Evolutionary conservation across 169 alveolate genomes (phyloP).

Genomic region (Eimeria mitis): DNA sequence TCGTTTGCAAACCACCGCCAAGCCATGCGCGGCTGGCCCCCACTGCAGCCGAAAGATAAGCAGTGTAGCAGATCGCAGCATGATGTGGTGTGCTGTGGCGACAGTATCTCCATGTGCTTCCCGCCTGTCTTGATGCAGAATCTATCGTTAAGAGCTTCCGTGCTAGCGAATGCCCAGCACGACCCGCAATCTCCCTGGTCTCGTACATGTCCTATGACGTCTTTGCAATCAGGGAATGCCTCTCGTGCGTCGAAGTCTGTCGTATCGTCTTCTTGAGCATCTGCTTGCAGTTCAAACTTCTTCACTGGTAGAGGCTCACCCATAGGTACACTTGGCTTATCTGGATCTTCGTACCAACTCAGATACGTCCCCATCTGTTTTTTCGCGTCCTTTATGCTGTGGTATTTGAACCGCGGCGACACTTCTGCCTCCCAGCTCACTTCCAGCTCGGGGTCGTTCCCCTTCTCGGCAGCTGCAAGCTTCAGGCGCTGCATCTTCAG

Average conservation of each 20-base stretch:
- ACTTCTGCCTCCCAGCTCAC: conserved; percentile 76
- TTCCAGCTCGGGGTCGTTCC: neutral
- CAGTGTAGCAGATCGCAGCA: conserved; percentile 85
- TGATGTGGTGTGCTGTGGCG: conserved; percentile 87
- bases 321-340: conserved; percentile 25
- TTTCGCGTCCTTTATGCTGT: conserved; percentile 72
- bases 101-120: conserved; percentile 17
- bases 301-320: conserved; percentile 62
- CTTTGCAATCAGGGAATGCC: conserved; percentile 70
- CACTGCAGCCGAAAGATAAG: conserved; percentile 88
- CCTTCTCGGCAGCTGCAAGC: conserved; percentile 27
- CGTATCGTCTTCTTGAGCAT: neutral
- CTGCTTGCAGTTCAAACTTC: neutral
- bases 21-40: conserved; percentile 88
- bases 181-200: conserved; percentile 93
- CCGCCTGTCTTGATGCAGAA: conserved; percentile 87
- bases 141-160: conserved; percentile 92
- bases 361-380: conserved; percentile 77
- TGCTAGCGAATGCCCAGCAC: conserved; percentile 95
- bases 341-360: conserved; percentile 16
- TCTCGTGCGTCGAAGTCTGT: conserved; percentile 59
- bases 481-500: conserved; percentile 49
- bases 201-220: conserved; percentile 88
- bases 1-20: conserved; percentile 84
- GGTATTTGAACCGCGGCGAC: conserved; percentile 47